These are phyloP conservation scores for Hysterium pulicare DNA, from an alignment of 2,329 filamentous ascomycete species.

Conservation along the genomic window DNA sequence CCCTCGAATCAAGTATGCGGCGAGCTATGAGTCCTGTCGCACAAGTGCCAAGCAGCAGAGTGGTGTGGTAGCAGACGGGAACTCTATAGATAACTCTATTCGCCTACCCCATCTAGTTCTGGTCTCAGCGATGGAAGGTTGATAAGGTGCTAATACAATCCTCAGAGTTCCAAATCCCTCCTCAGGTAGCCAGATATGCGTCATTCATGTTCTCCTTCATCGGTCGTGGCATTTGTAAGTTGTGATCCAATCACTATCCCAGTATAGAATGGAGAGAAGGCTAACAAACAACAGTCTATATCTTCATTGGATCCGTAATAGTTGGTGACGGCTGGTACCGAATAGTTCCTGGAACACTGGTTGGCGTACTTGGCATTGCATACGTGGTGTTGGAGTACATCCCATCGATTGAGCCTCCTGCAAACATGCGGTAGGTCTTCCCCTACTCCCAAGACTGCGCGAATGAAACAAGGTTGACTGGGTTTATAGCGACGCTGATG, in stretches of 20 bases:
- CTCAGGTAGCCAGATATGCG: conserved; percentile 87
- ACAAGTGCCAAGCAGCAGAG: too few species aligned
- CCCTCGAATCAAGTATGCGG: too few species aligned
- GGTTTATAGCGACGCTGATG: conserved; percentile 46
- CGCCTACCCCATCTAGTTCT: too few species aligned
- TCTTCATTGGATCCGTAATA: conserved; percentile 87
- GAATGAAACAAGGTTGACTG: conserved; percentile 9
- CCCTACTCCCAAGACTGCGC: neutral
- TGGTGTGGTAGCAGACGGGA: too few species aligned
- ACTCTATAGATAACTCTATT: too few species aligned
- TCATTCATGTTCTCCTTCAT: conserved; percentile 98
- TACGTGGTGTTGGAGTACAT: conserved; percentile 59
- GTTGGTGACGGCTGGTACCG: conserved; percentile 65
- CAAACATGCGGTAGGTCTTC: conserved; percentile 48
- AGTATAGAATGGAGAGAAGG: neutral
- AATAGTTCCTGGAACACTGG: conserved; percentile 71
- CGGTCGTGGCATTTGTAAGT: conserved; percentile 89
- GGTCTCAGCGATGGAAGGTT: neutral
- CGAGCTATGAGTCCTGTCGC: too few species aligned
- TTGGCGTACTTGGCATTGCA: conserved; percentile 73
- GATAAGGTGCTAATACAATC: conserved; percentile 7
- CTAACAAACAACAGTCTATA: conserved; percentile 68
- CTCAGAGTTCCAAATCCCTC: conserved; percentile 87
- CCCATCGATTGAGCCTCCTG: conserved; percentile 51
- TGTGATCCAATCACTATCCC: neutral